Evolutionary conservation across 73 alveolate species (phyloP).

Genomic region (Tetrahymena thermophila): DNA sequence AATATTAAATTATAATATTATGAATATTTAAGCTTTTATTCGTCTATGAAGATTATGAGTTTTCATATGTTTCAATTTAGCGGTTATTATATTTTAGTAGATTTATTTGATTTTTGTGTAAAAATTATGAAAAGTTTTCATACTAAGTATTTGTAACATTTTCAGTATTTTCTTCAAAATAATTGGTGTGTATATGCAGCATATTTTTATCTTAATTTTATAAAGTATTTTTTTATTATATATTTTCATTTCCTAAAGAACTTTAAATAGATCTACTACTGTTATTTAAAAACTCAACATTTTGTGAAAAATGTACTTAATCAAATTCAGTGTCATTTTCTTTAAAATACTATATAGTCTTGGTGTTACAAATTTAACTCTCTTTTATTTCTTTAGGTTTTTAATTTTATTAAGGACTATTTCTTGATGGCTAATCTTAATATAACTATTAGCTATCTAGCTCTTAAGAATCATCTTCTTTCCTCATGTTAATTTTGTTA

Average conservation of each 20-base stretch:
- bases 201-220: neutral
- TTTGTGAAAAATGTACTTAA: neutral
- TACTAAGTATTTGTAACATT: neutral
- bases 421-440: neutral
- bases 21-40: neutral
- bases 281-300: neutral
- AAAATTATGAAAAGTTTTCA: neutral
- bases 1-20: neutral
- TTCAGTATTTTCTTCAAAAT: neutral
- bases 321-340: neutral
- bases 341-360: neutral
- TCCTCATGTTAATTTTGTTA: neutral
- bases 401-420: neutral
- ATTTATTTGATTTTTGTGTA: neutral
- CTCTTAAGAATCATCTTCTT: neutral
- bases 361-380: neutral
- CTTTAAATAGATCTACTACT: neutral
- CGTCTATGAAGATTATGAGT: neutral
- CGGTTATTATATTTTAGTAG: neutral
- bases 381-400: neutral
- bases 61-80: neutral
- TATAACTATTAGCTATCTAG: neutral
- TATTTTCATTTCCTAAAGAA: neutral
- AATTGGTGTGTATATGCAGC: neutral
- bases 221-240: neutral